These are phyloP conservation scores for Cordyceps sp. DNA, from an alignment of 2,329 filamentous ascomycete genomes.

Conservation along the genomic window DNA sequence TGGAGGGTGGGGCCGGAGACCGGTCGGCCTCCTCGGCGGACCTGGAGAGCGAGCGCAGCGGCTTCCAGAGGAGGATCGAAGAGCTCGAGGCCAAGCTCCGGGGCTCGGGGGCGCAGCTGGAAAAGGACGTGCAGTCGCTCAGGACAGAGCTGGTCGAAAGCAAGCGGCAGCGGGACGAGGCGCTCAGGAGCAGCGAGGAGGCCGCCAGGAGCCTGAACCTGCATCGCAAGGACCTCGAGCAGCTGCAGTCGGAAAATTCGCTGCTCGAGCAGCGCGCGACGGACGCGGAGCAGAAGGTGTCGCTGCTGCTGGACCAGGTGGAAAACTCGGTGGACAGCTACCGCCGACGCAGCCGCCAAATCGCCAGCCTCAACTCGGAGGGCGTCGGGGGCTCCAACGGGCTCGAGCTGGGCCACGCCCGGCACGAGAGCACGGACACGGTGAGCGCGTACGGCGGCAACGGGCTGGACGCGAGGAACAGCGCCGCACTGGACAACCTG, in stretches of 20 bases:
- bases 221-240: slow-evolving; percentile 54
- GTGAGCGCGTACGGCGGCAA: slow-evolving; percentile 43
- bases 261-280: slow-evolving; percentile 68
- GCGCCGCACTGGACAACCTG: slow-evolving; percentile 68
- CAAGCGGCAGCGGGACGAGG: slow-evolving; percentile 51
- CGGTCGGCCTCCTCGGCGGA: slow-evolving; percentile 30
- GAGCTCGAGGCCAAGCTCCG: slow-evolving; percentile 53
- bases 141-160: slow-evolving; percentile 51
- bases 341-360: slow-evolving; percentile 55
- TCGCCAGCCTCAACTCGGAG: slow-evolving; percentile 34
- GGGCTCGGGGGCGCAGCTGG: slow-evolving; percentile 47
- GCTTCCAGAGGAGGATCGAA: slow-evolving; percentile 52
- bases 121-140: slow-evolving; percentile 52
- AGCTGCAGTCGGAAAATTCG: slow-evolving; percentile 67
- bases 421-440: slow-evolving; percentile 39
- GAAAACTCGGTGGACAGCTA: slow-evolving; percentile 90
- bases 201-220: slow-evolving; percentile 38
- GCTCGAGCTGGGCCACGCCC: slow-evolving; percentile 22
- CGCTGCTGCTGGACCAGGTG: slow-evolving; percentile 83
- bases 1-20: slow-evolving; percentile 18
- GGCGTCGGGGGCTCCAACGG: slow-evolving; percentile 17
- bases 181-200: slow-evolving; percentile 38
- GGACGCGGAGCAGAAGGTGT: slow-evolving; percentile 87
- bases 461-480: slow-evolving; percentile 33
- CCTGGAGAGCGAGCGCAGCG: slow-evolving; percentile 60